Percentiles rank a stretch among this genome's conserved stretches.
Evolutionary conservation across 768 basidiomycete species (phyloP).

Genomic region (Phanerochaete carnosa): DNA sequence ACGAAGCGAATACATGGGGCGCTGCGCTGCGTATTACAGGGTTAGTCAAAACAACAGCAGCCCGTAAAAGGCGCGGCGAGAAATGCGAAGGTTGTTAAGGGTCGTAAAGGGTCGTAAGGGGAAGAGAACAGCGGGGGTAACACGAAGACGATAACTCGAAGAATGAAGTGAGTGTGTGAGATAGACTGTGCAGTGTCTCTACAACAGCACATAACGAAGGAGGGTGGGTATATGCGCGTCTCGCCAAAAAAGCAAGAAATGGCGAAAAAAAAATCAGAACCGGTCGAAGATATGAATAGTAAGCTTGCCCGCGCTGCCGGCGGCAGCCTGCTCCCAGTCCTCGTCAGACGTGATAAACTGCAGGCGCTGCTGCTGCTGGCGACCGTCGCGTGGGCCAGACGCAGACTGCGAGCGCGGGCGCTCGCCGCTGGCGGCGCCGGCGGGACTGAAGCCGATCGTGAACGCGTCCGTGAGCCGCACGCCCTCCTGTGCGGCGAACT

Average conservation of each 20-base stretch:
- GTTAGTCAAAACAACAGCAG: slow-evolving; percentile 4
- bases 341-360: slow-evolving; percentile 49
- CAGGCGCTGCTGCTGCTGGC: slow-evolving; percentile 21
- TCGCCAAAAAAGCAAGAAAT: background rate
- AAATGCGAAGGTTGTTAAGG: background rate
- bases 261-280: slow-evolving; percentile 4
- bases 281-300: slow-evolving; percentile 47
- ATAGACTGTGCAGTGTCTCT: slow-evolving; percentile 1
- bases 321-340: slow-evolving; percentile 57
- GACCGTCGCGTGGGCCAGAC: slow-evolving; percentile 23
- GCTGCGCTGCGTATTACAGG: slow-evolving; percentile 7
- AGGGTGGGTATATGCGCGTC: background rate
- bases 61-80: background rate
- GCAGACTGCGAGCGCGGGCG: slow-evolving; percentile 32
- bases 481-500: slow-evolving; percentile 62
- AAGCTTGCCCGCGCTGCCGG: slow-evolving; percentile 49
- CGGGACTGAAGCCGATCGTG: slow-evolving; percentile 50
- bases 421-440: slow-evolving; percentile 17
- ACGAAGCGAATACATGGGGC: background rate
- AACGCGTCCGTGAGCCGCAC: slow-evolving; percentile 53
- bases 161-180: background rate
- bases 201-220: background rate
- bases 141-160: background rate
- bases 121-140: background rate
- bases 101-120: slow-evolving; percentile 12